Evolutionary conservation across 176 grass and related monocot species (phyloP), one percentile per base, ranked within the genome.

Genomic region (Triticum turgidum): DNA sequence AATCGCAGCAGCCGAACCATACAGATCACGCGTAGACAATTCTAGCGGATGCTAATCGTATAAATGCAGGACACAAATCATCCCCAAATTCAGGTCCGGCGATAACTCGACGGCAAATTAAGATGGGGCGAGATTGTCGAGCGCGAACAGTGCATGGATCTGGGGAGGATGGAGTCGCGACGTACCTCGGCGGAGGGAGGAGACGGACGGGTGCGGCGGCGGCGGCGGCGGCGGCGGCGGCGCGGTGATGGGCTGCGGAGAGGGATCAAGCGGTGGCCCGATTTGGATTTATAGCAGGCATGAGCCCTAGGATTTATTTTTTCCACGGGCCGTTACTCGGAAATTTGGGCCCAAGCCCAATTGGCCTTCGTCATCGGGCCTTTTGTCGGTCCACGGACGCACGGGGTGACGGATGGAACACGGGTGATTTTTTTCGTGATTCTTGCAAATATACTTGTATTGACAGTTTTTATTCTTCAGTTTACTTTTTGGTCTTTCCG

Each of bases 151-250:
- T 8, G 2, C 21, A 51, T 5, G 24, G 6, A 62, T 64, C 5
- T n/a, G 9, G 11, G 32, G 38, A 29, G 7, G 20, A 13, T 44
- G 65, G 5, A 38, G 79, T 52, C 52, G 22, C 4, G 6, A 17
- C 18, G 54, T 29, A 84, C 81, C 87, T 88, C 30, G 22, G 9
- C 3, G 11, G 56, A 84, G 71, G 21, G 37, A 69, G 20, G 5
- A 30, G 30, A 22, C 14, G 62, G 27, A 33, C 12, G 74, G 61
- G 58, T 22, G 66, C 64, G 21, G 56, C 59, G n/a, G 62, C 56
- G 21, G 62, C 66, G 21, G 4, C 34, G 39, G 39, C 39, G 81
- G 39, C 68, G 66, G 5, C 32, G 32, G 3, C 34, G 20, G 33
- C 21, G 11, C 33, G 11, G 65, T 34, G 54, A 38, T 44, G 64